These are phyloP conservation scores for Anthracocystis panici-leucophaei DNA, from an alignment of 1,284 basidiomycete species.

Conservation along the genomic window DNA sequence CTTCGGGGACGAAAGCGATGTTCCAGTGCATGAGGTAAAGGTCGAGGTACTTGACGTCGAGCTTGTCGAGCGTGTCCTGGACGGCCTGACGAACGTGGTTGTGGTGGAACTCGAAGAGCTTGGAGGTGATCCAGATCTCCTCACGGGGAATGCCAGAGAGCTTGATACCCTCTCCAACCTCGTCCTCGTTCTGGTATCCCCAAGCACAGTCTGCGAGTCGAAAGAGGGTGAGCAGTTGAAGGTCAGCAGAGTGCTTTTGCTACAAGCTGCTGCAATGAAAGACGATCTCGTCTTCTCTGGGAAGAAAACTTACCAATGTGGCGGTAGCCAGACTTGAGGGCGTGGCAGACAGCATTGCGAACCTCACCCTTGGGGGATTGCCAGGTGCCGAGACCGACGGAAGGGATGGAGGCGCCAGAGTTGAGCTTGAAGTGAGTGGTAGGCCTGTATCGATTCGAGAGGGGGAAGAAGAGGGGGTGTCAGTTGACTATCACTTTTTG, in stretches of 20 bases:
- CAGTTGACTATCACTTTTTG: neutral
- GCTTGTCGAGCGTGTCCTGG: slow-evolving; percentile 80
- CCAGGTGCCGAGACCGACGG: slow-evolving; percentile 59
- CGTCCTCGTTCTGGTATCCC: slow-evolving; percentile 79
- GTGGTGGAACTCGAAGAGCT: slow-evolving; percentile 80
- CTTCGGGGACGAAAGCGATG: slow-evolving; percentile 61
- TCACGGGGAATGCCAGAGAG: slow-evolving; percentile 79
- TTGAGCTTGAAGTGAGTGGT: slow-evolving; percentile 56
- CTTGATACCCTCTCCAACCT: slow-evolving; percentile 83
- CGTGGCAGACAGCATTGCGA: slow-evolving; percentile 71
- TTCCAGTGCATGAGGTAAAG: slow-evolving; percentile 85
- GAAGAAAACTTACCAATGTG: slow-evolving; percentile 42
- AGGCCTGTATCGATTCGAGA: slow-evolving; percentile 9
- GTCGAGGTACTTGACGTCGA: slow-evolving; percentile 82
- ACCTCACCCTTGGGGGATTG: slow-evolving; percentile 71
- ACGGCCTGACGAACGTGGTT: slow-evolving; percentile 72
- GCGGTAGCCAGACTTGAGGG: slow-evolving; percentile 61
- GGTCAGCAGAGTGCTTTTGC: too few species aligned
- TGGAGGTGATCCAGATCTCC: slow-evolving; percentile 86
- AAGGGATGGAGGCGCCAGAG: slow-evolving; percentile 57
- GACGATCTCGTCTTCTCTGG: neutral
- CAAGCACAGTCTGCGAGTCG: slow-evolving; percentile 37
- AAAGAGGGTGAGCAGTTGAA: too few species aligned
- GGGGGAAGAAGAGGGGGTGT: neutral
- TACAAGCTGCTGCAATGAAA: too few species aligned